These are phyloP conservation scores for Citrus reticulata DNA, from an alignment of 345 rosid genomes.

Conservation along the genomic window DNA sequence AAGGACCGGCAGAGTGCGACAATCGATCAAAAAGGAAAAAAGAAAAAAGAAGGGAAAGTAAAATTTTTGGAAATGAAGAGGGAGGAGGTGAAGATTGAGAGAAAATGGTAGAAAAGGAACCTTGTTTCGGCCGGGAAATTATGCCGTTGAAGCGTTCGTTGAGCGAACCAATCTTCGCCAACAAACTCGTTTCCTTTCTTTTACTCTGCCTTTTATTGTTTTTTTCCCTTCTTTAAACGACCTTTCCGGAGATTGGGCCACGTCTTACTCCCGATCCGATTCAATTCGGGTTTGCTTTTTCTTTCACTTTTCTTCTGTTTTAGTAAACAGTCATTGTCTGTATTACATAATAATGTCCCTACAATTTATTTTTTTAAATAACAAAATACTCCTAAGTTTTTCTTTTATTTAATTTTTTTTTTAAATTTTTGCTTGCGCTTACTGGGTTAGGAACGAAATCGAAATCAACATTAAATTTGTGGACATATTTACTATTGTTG, in stretches of 20 bases:
- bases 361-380: too few species aligned
- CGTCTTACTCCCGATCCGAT: neutral
- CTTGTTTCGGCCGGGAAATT: constrained; percentile 45
- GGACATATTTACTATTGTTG: neutral
- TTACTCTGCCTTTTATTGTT: neutral
- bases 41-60: neutral
- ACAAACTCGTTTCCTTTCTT: constrained; percentile 27
- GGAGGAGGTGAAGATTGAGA: neutral
- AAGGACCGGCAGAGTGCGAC: neutral
- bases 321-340: too few species aligned
- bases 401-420: too few species aligned
- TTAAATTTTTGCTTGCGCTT: too few species aligned
- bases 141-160: constrained; percentile 78
- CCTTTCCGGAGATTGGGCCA: constrained; percentile 4
- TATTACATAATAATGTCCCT: too few species aligned
- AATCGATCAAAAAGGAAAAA: neutral
- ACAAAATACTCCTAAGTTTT: too few species aligned
- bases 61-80: neutral
- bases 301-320: too few species aligned
- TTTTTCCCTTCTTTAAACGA: neutral
- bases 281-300: neutral
- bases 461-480: neutral
- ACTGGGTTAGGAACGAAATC: neutral
- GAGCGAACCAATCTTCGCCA: constrained; percentile 44
- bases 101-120: constrained; percentile 1